Base-by-base conservation (phyloP, 805 yeast genomes). In the Wickerhamomyces silvicola region DNA sequence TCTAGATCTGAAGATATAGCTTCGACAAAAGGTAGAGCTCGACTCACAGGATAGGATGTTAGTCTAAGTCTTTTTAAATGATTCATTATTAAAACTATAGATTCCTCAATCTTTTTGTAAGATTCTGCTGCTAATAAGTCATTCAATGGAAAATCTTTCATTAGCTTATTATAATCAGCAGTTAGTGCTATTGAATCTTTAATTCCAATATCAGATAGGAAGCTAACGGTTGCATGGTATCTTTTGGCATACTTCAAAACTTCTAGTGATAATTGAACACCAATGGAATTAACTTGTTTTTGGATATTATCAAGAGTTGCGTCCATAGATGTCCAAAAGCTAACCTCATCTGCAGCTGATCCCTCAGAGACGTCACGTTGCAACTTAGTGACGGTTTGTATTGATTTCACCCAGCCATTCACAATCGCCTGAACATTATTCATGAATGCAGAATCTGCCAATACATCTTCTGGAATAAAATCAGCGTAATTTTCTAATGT, bases 321-420 rank as follows among this genome's bases (percentile, higher is more conserved):
- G 45, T 83, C 90, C 62, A 83, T 64, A 0, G 85, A 71, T 7
- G 63, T 58, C 97, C 97, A 88, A 43, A 82, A 87, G 28, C 68
- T 72, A 4, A 81, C 64, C 46, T 88, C 97, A 24, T 81, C 86
- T 2, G 56, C 43, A 2, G 75, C 66, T 0, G 74, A 57, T 2
- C 83, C 86, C 18, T 70, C 75, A 0, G 57, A 38, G 0, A 81
- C 73, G 18, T 70, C 70, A 27, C 76, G 70, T 10, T 68, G 54
- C 16, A 78, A 46, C 16, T 61, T 60, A 0, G 86, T 72, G 6
- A 85, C 60, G 1, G 64, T 54, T 39, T 77, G 79, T 10, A 79
- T 70, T 21, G 72, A 70, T 38, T 66, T 72, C 12, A 79, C 73
- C 97, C 97, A 88, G 3, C 62, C 60, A 45, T 83, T 83, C 8